These are phyloP conservation scores for Gloeostereum incarnatum DNA, from an alignment of 768 basidiomycete genomes.

Conservation along the genomic window DNA sequence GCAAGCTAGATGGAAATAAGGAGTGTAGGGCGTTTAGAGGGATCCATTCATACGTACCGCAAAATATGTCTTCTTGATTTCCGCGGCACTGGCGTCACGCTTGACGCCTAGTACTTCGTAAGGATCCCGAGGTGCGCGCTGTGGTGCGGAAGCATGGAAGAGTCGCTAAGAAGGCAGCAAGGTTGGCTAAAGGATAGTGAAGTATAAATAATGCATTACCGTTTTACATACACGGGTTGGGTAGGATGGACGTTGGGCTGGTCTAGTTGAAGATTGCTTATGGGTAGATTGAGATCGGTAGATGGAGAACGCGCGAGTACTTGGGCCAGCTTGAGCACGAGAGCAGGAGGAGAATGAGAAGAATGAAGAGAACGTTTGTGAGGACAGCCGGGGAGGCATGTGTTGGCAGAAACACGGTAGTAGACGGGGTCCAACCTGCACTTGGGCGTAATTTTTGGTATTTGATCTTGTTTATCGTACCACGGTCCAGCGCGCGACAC, in stretches of 20 bases:
- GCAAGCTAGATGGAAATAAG: slow-evolving; percentile 59
- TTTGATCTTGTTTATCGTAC: no score
- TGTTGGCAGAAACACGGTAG: slow-evolving; percentile 11
- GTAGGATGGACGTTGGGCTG: slow-evolving; percentile 8
- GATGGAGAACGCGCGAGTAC: slow-evolving; percentile 27
- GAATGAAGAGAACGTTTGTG: slow-evolving; percentile 43
- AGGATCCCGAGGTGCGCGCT: slow-evolving; percentile 65
- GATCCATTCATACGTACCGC: slow-evolving; percentile 51
- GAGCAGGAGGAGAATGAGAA: slow-evolving; percentile 51
- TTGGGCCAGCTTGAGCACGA: slow-evolving; percentile 20
- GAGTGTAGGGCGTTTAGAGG: neutral
- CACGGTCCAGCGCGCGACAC: no score
- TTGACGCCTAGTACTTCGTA: slow-evolving; percentile 87
- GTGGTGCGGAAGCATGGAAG: slow-evolving; percentile 61
- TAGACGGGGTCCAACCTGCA: no score
- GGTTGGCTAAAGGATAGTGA: slow-evolving; percentile 9
- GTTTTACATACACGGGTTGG: slow-evolving; percentile 26
- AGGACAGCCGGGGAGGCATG: slow-evolving; percentile 44
- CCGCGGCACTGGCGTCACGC: slow-evolving; percentile 71
- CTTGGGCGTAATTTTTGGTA: no score
- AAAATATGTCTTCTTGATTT: slow-evolving; percentile 98
- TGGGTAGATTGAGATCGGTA: slow-evolving; percentile 27
- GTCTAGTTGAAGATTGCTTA: slow-evolving; percentile 12
- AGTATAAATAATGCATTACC: slow-evolving; percentile 20
- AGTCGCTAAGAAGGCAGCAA: slow-evolving; percentile 40